Percentiles rank a stretch among this genome's conserved stretches.
These are phyloP conservation scores for Botryotinia globosa DNA, from an alignment of 2,329 filamentous ascomycete genomes.

Conservation along the genomic window DNA sequence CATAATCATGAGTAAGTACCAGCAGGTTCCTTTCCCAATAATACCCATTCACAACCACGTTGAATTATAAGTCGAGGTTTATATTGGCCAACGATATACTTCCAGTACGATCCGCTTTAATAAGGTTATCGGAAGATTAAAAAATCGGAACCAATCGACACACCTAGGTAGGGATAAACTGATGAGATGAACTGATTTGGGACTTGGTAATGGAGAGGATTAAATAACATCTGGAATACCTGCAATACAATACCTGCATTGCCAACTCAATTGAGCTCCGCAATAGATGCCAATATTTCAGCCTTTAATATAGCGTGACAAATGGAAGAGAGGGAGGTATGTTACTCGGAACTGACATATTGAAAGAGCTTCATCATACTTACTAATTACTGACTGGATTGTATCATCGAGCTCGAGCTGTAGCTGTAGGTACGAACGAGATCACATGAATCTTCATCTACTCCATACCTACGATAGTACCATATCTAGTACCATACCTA, in stretches of 20 bases:
- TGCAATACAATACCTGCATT: slow-evolving; percentile 19
- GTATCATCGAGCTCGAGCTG: not conserved
- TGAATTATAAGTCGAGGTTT: not conserved
- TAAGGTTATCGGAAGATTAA: slow-evolving; percentile 9
- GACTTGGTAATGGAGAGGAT: not conserved
- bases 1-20: not conserved
- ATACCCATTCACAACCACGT: not conserved
- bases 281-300: not conserved
- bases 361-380: not conserved
- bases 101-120: not conserved
- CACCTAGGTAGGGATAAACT: not conserved
- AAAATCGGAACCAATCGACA: not conserved
- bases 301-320: not conserved
- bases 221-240: not conserved
- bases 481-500: too few relatives aligned
- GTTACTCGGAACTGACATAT: not conserved
- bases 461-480: not conserved
- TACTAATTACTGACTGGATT: too few relatives aligned
- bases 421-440: not conserved
- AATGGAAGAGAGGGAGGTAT: not conserved
- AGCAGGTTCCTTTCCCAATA: not conserved
- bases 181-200: not conserved
- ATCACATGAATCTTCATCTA: not conserved
- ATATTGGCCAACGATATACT: not conserved
- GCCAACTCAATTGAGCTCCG: slow-evolving; percentile 14